These are phyloP conservation scores for Coprinopsis marcescibilis DNA, from an alignment of 768 basidiomycete species.

Conservation along the genomic window DNA sequence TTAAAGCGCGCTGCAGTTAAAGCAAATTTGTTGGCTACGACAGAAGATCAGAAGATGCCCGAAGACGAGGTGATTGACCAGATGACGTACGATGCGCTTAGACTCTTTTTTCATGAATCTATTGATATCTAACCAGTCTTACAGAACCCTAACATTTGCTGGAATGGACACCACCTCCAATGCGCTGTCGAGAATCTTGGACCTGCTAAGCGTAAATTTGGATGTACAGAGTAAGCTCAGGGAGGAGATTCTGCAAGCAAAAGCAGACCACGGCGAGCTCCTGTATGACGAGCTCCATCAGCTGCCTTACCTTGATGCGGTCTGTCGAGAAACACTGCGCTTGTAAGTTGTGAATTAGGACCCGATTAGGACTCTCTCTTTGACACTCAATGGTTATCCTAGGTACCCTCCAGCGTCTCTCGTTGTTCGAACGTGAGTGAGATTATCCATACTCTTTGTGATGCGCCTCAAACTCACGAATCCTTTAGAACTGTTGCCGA, in stretches of 20 bases:
- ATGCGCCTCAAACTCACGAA: too few species aligned
- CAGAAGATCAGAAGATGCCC: slow-evolving; percentile 26
- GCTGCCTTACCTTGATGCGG: slow-evolving; percentile 32
- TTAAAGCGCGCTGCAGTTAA: too few species aligned
- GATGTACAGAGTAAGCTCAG: slow-evolving; percentile 19
- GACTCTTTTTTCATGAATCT: neutral
- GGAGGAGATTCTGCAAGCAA: slow-evolving; percentile 19
- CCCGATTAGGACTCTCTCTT: neutral
- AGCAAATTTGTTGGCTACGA: slow-evolving; percentile 28
- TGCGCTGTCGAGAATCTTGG: slow-evolving; percentile 16
- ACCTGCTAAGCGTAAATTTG: slow-evolving; percentile 14
- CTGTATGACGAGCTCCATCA: slow-evolving; percentile 31
- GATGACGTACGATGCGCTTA: slow-evolving; percentile 23
- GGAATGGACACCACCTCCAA: slow-evolving; percentile 21
- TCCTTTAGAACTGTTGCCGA: too few species aligned
- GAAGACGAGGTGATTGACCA: slow-evolving; percentile 33
- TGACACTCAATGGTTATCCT: neutral
- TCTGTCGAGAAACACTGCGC: slow-evolving; percentile 32
- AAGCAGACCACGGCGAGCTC: slow-evolving; percentile 23
- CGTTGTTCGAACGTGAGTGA: slow-evolving; percentile 15
- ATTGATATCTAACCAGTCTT: neutral
- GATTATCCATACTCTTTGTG: neutral
- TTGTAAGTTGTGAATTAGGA: slow-evolving; percentile 19
- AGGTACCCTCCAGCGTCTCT: slow-evolving; percentile 21
- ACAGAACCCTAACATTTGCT: slow-evolving; percentile 21